Conservation (phyloP, 805 yeast genomes). For the Grigorovia humatica region DNA sequence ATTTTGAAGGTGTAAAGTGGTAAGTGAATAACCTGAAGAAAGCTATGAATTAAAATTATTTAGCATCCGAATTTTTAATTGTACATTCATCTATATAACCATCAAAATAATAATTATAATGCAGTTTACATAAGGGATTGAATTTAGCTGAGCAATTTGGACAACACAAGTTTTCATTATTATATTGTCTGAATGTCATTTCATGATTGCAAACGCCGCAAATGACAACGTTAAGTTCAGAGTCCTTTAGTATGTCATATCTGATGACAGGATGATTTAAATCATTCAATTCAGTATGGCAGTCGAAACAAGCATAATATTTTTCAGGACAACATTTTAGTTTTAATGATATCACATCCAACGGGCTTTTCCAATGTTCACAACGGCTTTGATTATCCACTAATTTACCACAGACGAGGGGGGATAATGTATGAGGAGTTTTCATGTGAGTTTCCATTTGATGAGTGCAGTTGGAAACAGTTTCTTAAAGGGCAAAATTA, state of each 20-base stretch:
- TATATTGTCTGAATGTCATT: slow-evolving; percentile 22
- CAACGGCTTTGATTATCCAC: slow-evolving; percentile 25
- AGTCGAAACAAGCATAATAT: slow-evolving; percentile 24
- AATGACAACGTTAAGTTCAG: slow-evolving; percentile 11
- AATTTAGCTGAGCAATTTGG: slow-evolving; percentile 16
- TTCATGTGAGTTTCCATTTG: not conserved
- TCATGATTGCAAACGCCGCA: slow-evolving; percentile 25
- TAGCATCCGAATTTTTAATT: not conserved
- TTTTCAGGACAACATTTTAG: slow-evolving; percentile 23
- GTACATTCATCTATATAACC: not conserved
- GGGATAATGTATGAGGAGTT: not conserved
- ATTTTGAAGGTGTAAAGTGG: not conserved
- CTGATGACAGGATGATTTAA: slow-evolving; percentile 10
- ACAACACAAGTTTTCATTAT: slow-evolving; percentile 9
- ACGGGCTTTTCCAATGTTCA: slow-evolving; percentile 24
- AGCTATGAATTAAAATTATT: not conserved
- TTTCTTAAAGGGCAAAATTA: too few species aligned
- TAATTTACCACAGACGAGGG: slow-evolving; percentile 10
- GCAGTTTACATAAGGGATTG: slow-evolving; percentile 27
- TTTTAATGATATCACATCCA: slow-evolving; percentile 25
- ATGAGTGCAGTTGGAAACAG: too few species aligned
- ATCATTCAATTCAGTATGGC: slow-evolving; percentile 15
- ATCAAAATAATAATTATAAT: slow-evolving; percentile 24
- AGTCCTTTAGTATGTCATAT: slow-evolving; percentile 8
- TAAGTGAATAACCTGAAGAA: not conserved